A percentile compares a stretch with the other conserved stretches of the same genome.
phyloP scores from a whole-genome alignment of 2,329 filamentous ascomycete species.

The Drechslera avenae region DNA sequence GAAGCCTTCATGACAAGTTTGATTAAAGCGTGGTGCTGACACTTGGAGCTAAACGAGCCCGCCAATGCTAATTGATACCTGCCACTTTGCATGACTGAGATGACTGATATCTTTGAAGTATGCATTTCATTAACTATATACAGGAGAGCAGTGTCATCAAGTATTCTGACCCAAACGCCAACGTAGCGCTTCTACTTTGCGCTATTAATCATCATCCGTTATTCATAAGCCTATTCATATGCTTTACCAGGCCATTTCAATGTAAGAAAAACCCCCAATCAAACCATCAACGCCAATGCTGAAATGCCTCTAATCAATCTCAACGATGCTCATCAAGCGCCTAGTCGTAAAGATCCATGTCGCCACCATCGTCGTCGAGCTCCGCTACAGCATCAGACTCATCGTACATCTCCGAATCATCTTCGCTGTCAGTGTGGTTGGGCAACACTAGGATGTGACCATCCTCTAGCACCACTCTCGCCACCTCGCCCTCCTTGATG shows the following conservation, averaged over 20 bases:
- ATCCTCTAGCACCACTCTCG: constrained; percentile 77
- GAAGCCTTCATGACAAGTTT: no score
- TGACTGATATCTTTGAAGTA: background rate
- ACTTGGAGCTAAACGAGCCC: background rate
- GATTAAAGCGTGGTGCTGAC: background rate
- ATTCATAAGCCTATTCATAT: constrained; percentile 10
- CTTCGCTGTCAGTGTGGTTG: constrained; percentile 76
- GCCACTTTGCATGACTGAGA: background rate
- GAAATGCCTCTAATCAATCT: background rate
- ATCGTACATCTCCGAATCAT: constrained; percentile 75
- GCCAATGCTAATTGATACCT: no score
- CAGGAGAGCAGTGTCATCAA: constrained; percentile 4
- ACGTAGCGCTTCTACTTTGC: constrained; percentile 2
- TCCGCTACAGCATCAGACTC: constrained; percentile 78
- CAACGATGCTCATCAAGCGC: background rate
- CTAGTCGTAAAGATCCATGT: constrained; percentile 72
- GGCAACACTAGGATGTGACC: constrained; percentile 80
- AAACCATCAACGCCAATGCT: constrained; percentile 20
- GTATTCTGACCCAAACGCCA: constrained; percentile 4
- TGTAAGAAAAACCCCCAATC: background rate
- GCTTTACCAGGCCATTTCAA: constrained; percentile 1
- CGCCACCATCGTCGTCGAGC: constrained; percentile 57
- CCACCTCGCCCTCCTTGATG: constrained; percentile 83
- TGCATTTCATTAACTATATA: constrained; percentile 18
- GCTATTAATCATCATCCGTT: constrained; percentile 7